Conservation (phyloP, 139 green algal genomes). For the Tetraselmis chui region DNA sequence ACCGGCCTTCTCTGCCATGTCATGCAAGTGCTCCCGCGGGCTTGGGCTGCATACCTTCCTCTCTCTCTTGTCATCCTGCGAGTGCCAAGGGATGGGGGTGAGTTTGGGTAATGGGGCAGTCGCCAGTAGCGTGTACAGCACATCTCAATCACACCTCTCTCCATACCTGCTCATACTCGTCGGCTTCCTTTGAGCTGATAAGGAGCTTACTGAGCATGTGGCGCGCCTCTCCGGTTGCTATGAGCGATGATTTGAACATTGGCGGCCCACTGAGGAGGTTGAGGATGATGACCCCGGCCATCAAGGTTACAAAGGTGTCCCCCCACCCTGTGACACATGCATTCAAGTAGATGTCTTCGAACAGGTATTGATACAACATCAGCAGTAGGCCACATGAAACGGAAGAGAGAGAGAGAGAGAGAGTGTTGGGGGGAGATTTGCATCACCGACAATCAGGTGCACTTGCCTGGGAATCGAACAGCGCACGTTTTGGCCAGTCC, state of each 20-base stretch:
- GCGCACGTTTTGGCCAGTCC: constrained; percentile 66
- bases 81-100: background rate
- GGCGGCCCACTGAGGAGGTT: constrained; percentile 76
- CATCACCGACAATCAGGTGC: too few relatives aligned
- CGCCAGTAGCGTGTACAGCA: too few relatives aligned
- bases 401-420: too few relatives aligned
- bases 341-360: too few relatives aligned
- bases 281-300: constrained; percentile 68
- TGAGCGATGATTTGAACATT: constrained; percentile 58
- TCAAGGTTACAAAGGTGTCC: constrained; percentile 63
- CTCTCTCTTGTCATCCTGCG: background rate
- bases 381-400: too few relatives aligned
- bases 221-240: constrained; percentile 39
- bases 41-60: background rate
- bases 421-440: too few relatives aligned
- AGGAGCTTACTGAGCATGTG: background rate
- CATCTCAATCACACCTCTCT: too few relatives aligned
- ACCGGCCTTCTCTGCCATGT: background rate
- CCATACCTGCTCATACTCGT: background rate
- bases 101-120: too few relatives aligned
- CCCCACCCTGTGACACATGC: constrained; percentile 64
- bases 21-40: background rate
- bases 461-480: constrained; percentile 34
- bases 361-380: too few relatives aligned
- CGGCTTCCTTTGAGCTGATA: background rate